Base-by-base conservation (phyloP, 2,329 filamentous ascomycete species). In the Cladophialophora exuberans region DNA sequence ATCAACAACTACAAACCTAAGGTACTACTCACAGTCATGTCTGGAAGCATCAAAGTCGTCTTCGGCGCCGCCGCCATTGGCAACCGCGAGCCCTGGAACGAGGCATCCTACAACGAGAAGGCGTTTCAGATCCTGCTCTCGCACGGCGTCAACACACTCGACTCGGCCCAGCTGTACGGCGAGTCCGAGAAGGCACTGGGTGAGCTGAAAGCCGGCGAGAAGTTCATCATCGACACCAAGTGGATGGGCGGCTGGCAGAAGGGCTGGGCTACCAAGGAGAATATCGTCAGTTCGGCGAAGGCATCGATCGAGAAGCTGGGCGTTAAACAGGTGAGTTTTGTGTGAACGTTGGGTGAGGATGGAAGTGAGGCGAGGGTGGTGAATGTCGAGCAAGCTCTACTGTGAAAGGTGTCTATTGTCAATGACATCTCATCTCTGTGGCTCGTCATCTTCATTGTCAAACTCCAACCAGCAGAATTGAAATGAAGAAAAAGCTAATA, bases 211-310 rank as follows among this genome's bases (percentile, higher is more conserved):
- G 75, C 72, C 11, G 69, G 70, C 28, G 67, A 72, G 1, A 62
- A 68, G 28, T 79, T 79, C 65, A 66, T 61, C 31, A 70, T 80
- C 61, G 75, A 78, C 64, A 79, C 76, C 43, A 79, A 80, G 59
- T 66, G 72, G 28, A 57, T 62, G 6, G 70, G 70, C 11, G 76
- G 76, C 20, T 73, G 74, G 56, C 36, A 26, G 10, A 41, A 36
- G 10, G 52, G 53, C 18, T 49, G 31, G 33, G 51, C 54, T 5
- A 59, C 41, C 20, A 55, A 56, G 33, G 62, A 63, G 13, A 61
- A 54, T n/a, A 58, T 63, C 31, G 20, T 63, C 59, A 57, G 41
- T n/a, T 44, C 59, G 17, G 62, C 59, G 17, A 59, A 60, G 43
- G 57, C 62, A 33, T 63, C 59, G 33, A 43, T 64, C 11, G 28